These are phyloP conservation scores for Nicotiana knightiana DNA, from an alignment of 257 asterid species.

Conservation along the genomic window DNA sequence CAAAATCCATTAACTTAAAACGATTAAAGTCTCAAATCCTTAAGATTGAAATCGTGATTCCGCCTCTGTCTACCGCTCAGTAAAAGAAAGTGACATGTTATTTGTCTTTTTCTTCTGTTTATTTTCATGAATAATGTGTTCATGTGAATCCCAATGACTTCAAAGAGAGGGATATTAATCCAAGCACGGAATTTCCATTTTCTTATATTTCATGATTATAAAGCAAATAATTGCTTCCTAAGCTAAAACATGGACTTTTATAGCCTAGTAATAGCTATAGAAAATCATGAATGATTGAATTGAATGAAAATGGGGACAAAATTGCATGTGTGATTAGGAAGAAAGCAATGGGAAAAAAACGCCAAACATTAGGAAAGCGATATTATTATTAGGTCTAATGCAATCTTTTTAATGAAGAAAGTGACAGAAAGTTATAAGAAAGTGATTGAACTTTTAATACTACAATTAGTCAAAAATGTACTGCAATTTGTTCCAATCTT, in stretches of 20 bases:
- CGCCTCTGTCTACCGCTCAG: too few species aligned
- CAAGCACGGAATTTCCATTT: background rate
- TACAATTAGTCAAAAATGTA: background rate
- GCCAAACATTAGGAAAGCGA: background rate
- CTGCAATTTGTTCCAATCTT: background rate
- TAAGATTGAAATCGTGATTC: too few species aligned
- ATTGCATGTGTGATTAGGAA: background rate
- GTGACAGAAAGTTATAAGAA: background rate
- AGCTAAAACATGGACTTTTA: background rate
- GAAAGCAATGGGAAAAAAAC: background rate
- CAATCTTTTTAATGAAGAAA: background rate
- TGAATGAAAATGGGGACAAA: background rate
- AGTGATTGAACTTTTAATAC: background rate
- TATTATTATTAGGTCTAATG: background rate
- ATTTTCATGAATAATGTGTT: background rate
- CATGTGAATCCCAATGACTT: background rate
- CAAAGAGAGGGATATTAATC: background rate
- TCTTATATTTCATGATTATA: background rate
- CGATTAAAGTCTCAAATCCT: too few species aligned
- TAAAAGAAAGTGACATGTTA: background rate
- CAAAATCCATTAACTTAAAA: too few species aligned
- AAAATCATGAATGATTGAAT: constrained; percentile 1
- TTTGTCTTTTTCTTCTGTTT: background rate
- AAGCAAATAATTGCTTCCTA: background rate
- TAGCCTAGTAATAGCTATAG: background rate